Percentiles rank a stretch among this genome's conserved stretches.
Conservation (phyloP, 176 grass and related monocot genomes). For the Themeda triandra region DNA sequence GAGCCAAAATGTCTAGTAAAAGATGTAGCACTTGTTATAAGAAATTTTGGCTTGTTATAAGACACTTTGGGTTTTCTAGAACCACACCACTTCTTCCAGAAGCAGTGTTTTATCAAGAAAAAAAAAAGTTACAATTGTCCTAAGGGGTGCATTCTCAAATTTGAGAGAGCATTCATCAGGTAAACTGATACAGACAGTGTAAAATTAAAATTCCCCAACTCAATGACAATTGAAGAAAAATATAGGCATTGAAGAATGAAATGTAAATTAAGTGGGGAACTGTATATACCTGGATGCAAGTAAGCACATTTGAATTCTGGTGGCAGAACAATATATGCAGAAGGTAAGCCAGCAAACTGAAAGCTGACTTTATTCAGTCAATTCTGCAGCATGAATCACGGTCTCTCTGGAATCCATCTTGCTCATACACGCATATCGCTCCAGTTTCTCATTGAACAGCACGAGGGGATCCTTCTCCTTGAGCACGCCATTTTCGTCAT, state of each 20-base stretch:
- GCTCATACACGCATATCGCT: conserved; percentile 54
- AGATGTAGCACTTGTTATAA: too few species aligned
- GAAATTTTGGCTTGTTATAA: too few species aligned
- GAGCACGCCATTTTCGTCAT: conserved; percentile 57
- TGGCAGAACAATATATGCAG: neutral
- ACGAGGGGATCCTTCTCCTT: conserved; percentile 71
- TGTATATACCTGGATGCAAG: neutral
- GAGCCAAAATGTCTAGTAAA: too few species aligned
- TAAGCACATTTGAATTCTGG: neutral
- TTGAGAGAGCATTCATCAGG: neutral
- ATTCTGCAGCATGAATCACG: neutral
- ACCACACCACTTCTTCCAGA: too few species aligned
- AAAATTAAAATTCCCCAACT: neutral
- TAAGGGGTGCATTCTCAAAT: neutral
- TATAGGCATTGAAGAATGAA: neutral
- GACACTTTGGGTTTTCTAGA: too few species aligned
- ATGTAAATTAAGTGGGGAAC: neutral
- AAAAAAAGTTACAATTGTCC: neutral
- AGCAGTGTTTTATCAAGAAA: too few species aligned
- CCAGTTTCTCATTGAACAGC: conserved; percentile 76
- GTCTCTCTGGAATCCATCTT: conserved; percentile 18
- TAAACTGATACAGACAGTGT: neutral
- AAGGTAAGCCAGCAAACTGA: neutral
- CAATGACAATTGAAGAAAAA: neutral
- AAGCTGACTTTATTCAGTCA: neutral